phyloP scores from a whole-genome alignment of 441 rosid species.

The Macaranga tanarius region DNA sequence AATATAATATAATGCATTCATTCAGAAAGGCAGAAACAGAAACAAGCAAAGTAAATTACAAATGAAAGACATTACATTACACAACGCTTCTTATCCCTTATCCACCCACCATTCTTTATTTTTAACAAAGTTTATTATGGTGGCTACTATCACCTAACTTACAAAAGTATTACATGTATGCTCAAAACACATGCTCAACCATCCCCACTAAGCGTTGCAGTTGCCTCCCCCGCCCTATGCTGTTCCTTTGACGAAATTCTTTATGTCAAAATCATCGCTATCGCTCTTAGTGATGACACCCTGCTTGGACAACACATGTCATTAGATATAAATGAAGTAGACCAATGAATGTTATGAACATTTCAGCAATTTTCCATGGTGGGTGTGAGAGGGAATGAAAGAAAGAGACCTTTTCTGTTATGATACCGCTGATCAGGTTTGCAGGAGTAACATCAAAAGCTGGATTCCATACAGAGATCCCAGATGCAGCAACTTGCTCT shows the following conservation, averaged over 20 bases:
- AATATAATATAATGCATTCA: too few relatives aligned
- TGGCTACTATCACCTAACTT: too few relatives aligned
- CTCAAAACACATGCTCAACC: background rate
- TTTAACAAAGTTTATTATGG: background rate
- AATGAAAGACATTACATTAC: background rate
- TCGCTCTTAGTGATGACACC: slow-evolving; percentile 65
- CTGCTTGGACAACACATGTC: slow-evolving; percentile 34
- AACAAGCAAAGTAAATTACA: too few relatives aligned
- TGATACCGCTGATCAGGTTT: slow-evolving; percentile 61
- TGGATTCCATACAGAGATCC: slow-evolving; percentile 88
- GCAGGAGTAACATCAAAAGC: slow-evolving; percentile 95
- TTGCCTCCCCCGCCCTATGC: background rate
- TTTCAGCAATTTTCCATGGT: background rate
- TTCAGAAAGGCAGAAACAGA: too few relatives aligned
- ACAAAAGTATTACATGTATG: too few relatives aligned
- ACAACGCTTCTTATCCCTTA: background rate
- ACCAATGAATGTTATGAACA: background rate
- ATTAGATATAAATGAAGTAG: slow-evolving; percentile 11
- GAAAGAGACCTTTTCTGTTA: slow-evolving; percentile 70
- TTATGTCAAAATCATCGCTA: slow-evolving; percentile 48
- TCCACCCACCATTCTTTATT: background rate
- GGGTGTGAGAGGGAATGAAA: background rate
- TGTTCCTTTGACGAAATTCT: slow-evolving; percentile 35
- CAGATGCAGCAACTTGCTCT: slow-evolving; percentile 87
- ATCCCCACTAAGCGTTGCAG: background rate